These are phyloP conservation scores for Coleophoma eucalyptorum DNA, from an alignment of 2,329 filamentous ascomycete species.

Conservation along the genomic window DNA sequence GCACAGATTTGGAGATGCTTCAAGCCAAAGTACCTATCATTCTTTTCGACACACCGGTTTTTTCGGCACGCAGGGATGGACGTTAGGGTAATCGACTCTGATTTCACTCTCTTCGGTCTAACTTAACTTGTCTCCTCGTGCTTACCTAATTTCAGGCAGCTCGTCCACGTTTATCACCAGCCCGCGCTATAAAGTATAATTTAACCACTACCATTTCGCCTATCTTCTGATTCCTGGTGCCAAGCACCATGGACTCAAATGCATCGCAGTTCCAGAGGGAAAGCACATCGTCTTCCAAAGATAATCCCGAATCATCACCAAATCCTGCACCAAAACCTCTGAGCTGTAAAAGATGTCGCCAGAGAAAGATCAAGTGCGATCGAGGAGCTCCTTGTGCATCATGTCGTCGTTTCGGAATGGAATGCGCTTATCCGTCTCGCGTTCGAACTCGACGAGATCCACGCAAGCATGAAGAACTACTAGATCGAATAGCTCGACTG, in stretches of 20 bases:
- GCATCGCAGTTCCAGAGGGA: neutral
- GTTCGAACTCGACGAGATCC: neutral
- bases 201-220: too few relatives aligned
- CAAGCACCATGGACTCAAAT: neutral
- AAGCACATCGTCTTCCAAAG: neutral
- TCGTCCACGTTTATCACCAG: too few relatives aligned
- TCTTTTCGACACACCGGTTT: too few relatives aligned
- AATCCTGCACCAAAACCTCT: neutral
- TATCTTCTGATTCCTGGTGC: neutral
- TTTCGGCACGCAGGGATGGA: too few relatives aligned
- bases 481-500: neutral
- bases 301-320: neutral
- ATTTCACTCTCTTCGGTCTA: too few relatives aligned
- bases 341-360: neutral
- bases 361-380: neutral
- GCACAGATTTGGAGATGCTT: too few relatives aligned
- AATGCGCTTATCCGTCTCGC: neutral
- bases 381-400: neutral
- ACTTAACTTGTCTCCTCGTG: too few relatives aligned
- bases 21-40: too few relatives aligned
- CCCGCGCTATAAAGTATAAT: too few relatives aligned
- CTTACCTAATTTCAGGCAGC: too few relatives aligned
- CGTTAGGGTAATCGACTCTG: too few relatives aligned
- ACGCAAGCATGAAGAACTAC: neutral
- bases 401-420: neutral